A percentile compares a stretch with the other conserved stretches of the same genome.
These are phyloP conservation scores for Phytophthora pisi DNA, from an alignment of 352 stramenopile genomes.

Conservation along the genomic window DNA sequence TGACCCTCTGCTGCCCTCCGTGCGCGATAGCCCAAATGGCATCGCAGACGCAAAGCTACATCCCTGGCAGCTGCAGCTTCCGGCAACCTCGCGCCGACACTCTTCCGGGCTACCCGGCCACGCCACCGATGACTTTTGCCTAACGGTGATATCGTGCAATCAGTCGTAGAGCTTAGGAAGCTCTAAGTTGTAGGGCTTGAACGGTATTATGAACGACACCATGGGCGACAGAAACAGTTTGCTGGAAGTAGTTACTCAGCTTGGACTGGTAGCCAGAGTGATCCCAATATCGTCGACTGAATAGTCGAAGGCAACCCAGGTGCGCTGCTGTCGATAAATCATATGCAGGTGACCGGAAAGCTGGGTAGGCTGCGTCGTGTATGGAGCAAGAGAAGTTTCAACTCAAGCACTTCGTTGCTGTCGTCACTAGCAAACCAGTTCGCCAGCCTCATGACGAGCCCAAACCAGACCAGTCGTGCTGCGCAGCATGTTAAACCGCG, in stretches of 20 bases:
- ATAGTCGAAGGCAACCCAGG: not conserved
- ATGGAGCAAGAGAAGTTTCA: not conserved
- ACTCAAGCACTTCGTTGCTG: not conserved
- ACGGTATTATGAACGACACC: not conserved
- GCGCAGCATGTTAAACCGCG: not conserved
- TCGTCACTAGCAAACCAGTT: slow-evolving; percentile 6
- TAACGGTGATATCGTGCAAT: too few species aligned
- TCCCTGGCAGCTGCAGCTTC: slow-evolving; percentile 49
- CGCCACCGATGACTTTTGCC: slow-evolving; percentile 2
- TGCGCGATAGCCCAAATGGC: slow-evolving; percentile 66
- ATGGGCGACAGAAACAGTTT: not conserved
- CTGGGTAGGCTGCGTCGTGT: not conserved
- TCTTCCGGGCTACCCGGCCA: slow-evolving; percentile 23
- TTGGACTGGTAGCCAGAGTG: not conserved
- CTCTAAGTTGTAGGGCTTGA: too few species aligned
- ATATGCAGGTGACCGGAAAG: not conserved
- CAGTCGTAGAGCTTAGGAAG: too few species aligned
- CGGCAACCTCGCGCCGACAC: slow-evolving; percentile 18
- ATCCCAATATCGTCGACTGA: not conserved
- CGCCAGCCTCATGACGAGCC: not conserved
- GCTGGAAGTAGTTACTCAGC: not conserved
- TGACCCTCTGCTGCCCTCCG: slow-evolving; percentile 32
- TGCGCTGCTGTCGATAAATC: not conserved
- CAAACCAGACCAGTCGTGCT: not conserved
- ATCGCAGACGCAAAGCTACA: slow-evolving; percentile 63